Evolutionary conservation across 2,329 filamentous ascomycete genomes (phyloP), one percentile per base, ranked within the genome.

Genomic region (Beauveria sp.): DNA sequence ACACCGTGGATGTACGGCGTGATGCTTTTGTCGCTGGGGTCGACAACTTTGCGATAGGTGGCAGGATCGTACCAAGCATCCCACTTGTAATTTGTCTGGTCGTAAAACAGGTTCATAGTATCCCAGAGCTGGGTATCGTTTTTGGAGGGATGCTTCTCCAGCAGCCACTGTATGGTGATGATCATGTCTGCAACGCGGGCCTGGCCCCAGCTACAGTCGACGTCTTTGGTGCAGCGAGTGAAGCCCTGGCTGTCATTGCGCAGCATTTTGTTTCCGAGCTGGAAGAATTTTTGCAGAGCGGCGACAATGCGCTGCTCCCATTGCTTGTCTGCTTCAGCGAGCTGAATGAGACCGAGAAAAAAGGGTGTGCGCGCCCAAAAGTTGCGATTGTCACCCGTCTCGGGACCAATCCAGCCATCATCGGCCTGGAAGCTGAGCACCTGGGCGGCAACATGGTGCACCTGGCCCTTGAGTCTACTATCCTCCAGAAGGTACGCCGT

Each of bases 341-440:
- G 66, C 64, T 73, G 70, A 43, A 64, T 70, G 53, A 73, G 61
- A 1, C 71, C 72, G 2, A 73, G 64, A 46, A 72, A 67, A 12
- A 73, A 67, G 2, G 70, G 72, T 3, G 66, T 66, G 2, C 71
- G 68, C 0, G 69, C 70, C 71, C 71, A 73, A 53, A 72, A 68
- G 58, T 69, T 70, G 6, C 71, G 64, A 48, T 63, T 54, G 3
- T 62, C 65, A 1, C 65, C 64, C 4, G 66, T 65, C 56, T 73
- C 72, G 8, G 70, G 71, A 16, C 71, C 81, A n/a, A 85, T 70
- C 82, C 82, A 85, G 22, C 82, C 82, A 68, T 85, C 82, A 0
- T 64, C 56, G 7, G 66, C 63, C 55, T 77, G 75, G 24, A 73
- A 69, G 3, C 69, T 68, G 28, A 85, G 70, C 0, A 83, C 74